phyloP scores from a whole-genome alignment of 1,284 basidiomycete genomes.

The Xanthoconium separans region DNA sequence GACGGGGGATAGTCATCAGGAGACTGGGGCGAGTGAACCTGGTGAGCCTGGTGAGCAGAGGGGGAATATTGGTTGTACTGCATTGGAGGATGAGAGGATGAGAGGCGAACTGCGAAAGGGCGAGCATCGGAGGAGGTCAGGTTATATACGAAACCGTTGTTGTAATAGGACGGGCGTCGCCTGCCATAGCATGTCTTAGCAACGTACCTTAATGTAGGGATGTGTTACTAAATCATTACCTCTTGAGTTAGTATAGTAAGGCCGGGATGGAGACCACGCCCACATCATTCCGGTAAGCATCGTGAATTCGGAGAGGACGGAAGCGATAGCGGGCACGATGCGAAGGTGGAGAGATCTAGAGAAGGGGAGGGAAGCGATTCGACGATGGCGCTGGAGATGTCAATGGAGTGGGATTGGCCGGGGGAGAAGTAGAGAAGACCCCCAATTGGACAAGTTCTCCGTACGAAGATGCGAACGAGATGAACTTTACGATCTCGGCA shows the following conservation, averaged over 20 bases:
- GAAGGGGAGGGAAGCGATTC: conserved; percentile 29
- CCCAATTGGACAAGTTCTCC: conserved; percentile 25
- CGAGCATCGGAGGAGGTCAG: conserved; percentile 9
- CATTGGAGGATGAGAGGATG: conserved; percentile 15
- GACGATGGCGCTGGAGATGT: conserved; percentile 34
- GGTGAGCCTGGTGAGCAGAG: conserved; percentile 17
- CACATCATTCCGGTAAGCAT: conserved; percentile 36
- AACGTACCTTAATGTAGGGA: conserved; percentile 38
- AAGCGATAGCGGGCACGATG: conserved; percentile 31
- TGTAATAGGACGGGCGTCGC: conserved; percentile 36
- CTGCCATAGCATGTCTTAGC: conserved; percentile 37
- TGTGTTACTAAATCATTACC: conserved; percentile 38
- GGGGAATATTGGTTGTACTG: conserved; percentile 31
- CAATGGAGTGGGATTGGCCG: conserved; percentile 32
- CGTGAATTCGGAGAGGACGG: conserved; percentile 31
- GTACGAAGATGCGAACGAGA: conserved; percentile 22
- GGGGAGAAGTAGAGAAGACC: conserved; percentile 27
- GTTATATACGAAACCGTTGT: conserved; percentile 35
- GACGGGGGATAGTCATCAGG: conserved; percentile 18
- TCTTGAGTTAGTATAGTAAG: conserved; percentile 31
- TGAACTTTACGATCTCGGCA: conserved; percentile 21
- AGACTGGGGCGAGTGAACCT: conserved; percentile 20
- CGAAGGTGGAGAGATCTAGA: conserved; percentile 28
- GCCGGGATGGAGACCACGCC: conserved; percentile 33
- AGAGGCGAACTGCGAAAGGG: conserved; percentile 8